phyloP scores from a whole-genome alignment of 176 grass and related monocot species.

The Ensete glaucum region DNA sequence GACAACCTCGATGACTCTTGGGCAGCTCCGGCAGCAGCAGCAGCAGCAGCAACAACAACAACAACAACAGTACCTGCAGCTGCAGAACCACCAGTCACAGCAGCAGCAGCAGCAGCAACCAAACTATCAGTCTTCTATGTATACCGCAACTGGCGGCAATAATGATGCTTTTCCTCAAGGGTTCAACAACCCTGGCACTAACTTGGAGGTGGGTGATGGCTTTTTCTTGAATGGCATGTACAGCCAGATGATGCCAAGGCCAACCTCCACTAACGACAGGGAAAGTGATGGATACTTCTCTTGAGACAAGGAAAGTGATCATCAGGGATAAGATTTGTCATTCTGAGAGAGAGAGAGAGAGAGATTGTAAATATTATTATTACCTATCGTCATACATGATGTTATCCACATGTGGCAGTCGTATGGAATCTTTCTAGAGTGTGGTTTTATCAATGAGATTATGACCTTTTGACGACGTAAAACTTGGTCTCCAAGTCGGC shows the following conservation, averaged over 20 bases:
- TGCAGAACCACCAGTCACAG: too few relatives aligned
- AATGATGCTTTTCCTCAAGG: neutral
- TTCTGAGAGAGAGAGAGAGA: neutral
- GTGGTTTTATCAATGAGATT: neutral
- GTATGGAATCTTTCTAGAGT: conserved; percentile 15
- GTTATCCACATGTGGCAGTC: too few relatives aligned
- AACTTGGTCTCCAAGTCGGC: neutral
- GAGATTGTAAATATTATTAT: neutral
- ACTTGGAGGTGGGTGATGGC: conserved; percentile 1
- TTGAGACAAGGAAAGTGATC: neutral
- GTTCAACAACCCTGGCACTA: neutral
- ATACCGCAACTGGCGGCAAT: neutral
- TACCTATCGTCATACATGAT: neutral
- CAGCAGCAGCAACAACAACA: neutral
- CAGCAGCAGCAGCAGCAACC: neutral
- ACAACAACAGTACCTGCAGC: neutral
- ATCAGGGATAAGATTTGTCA: neutral
- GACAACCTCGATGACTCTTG: neutral
- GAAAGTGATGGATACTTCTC: conserved; percentile 5
- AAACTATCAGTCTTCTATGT: neutral
- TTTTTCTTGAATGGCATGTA: conserved; percentile 13
- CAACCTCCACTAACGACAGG: conserved; percentile 9
- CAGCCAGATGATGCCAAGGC: conserved; percentile 12
- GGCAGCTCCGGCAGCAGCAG: neutral
- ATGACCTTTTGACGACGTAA: neutral